Conservation (phyloP, 768 basidiomycete genomes). For the Tylopilus felleus region DNA sequence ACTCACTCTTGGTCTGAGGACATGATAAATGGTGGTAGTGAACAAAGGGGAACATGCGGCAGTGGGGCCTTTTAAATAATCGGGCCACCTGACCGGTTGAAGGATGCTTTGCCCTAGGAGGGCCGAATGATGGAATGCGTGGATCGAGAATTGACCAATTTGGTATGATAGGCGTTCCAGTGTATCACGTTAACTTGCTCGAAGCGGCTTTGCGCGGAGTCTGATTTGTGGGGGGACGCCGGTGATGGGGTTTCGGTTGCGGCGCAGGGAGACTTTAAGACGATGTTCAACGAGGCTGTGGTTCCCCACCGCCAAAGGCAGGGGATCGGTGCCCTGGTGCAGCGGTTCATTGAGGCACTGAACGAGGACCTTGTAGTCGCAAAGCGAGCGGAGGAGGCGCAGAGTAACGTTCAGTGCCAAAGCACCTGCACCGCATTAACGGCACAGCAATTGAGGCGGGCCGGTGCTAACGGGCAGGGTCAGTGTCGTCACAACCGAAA, state of each 20-base stretch:
- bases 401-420: constrained; percentile 15
- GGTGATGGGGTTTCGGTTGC: neutral
- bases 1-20: constrained; percentile 22
- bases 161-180: constrained; percentile 25
- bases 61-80: constrained; percentile 28
- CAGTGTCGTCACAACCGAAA: neutral
- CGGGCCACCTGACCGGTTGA: constrained; percentile 9
- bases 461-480: neutral
- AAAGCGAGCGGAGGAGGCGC: constrained; percentile 12
- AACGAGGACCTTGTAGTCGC: neutral
- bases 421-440: constrained; percentile 21
- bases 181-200: constrained; percentile 23
- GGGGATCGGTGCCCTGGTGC: constrained; percentile 2
- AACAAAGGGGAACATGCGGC: constrained; percentile 5
- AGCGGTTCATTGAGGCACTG: constrained; percentile 1
- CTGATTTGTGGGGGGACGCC: neutral
- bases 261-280: constrained; percentile 6
- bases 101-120: constrained; percentile 18
- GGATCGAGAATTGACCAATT: constrained; percentile 17
- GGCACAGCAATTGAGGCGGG: constrained; percentile 20
- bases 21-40: constrained; percentile 14
- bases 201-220: constrained; percentile 4
- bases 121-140: constrained; percentile 17
- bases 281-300: constrained; percentile 19
- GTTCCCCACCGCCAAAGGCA: constrained; percentile 12